Evolutionary conservation across 1,139 yeast species (phyloP).

Genomic region (Pichia sp.): DNA sequence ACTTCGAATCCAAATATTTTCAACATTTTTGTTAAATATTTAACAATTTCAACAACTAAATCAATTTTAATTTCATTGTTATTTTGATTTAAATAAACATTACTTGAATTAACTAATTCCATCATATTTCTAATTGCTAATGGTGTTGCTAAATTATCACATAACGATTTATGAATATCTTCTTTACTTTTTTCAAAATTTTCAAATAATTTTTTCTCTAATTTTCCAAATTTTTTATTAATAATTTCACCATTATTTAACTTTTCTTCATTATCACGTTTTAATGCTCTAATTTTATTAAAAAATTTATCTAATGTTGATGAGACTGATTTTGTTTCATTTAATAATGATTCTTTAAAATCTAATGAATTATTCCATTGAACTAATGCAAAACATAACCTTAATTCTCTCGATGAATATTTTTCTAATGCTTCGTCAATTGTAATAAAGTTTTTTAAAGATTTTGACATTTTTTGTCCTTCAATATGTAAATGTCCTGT

Average conservation of each 20-base stretch:
- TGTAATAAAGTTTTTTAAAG: constrained; percentile 90
- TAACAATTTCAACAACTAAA: constrained; percentile 55
- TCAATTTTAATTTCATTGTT: constrained; percentile 57
- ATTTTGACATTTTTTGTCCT: constrained; percentile 97
- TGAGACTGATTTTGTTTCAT: constrained; percentile 74
- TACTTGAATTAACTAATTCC: constrained; percentile 65
- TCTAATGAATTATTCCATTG: constrained; percentile 93
- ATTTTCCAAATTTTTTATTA: constrained; percentile 45
- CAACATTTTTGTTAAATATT: constrained; percentile 67
- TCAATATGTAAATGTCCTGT: constrained; percentile 97
- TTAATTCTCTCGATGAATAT: constrained; percentile 72
- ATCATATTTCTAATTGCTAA: constrained; percentile 57
- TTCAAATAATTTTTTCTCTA: constrained; percentile 45
- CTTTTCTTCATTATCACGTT: constrained; percentile 46
- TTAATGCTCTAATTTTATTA: constrained; percentile 73
- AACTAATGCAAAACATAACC: constrained; percentile 84
- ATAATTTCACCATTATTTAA: constrained; percentile 39
- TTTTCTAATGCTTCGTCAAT: constrained; percentile 79
- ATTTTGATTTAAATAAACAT: constrained; percentile 58
- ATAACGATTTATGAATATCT: constrained; percentile 71
- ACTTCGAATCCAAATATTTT: constrained; percentile 69
- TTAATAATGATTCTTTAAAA: constrained; percentile 73
- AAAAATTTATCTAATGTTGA: constrained; percentile 74
- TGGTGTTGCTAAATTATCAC: constrained; percentile 83
- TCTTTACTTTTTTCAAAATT: constrained; percentile 50